Percentiles rank a stretch among this genome's conserved stretches.
phyloP scores from a whole-genome alignment of 352 stramenopile genomes.

The Elongisporangium prolatum region DNA sequence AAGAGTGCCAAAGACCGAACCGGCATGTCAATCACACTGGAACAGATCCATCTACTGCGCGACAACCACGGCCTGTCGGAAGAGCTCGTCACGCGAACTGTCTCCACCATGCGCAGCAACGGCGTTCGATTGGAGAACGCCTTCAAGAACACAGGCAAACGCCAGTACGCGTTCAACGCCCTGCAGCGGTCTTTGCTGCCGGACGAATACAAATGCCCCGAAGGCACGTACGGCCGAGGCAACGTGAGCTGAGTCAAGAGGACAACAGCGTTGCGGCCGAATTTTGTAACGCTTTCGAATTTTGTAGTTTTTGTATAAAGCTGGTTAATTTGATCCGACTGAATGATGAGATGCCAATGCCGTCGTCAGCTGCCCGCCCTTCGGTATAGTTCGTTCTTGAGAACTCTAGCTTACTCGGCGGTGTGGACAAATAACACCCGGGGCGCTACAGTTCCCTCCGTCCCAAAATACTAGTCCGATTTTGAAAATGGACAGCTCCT shows the following conservation, averaged over 20 bases:
- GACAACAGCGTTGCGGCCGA: neutral
- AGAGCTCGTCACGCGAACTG: slow-evolving; percentile 52
- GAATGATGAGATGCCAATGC: neutral
- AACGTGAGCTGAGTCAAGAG: slow-evolving; percentile 49
- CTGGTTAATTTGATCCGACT: neutral
- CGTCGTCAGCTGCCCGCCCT: too few species aligned
- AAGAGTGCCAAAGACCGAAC: slow-evolving; percentile 96
- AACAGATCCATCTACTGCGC: slow-evolving; percentile 73
- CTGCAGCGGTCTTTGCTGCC: slow-evolving; percentile 73
- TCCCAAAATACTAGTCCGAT: too few species aligned
- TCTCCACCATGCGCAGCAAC: slow-evolving; percentile 77
- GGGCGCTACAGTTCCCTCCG: too few species aligned
- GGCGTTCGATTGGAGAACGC: slow-evolving; percentile 64
- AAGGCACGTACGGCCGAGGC: slow-evolving; percentile 76
- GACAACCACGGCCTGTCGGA: slow-evolving; percentile 55
- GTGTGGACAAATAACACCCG: too few species aligned
- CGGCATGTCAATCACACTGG: slow-evolving; percentile 94
- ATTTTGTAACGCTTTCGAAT: neutral
- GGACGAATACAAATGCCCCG: slow-evolving; percentile 73
- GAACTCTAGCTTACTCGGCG: too few species aligned
- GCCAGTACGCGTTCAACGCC: slow-evolving; percentile 70
- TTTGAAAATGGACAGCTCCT: too few species aligned
- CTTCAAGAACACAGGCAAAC: slow-evolving; percentile 76
- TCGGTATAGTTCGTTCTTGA: too few species aligned
- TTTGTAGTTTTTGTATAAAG: neutral